These are phyloP conservation scores for Cytospora schulzeri DNA, from an alignment of 2,329 filamentous ascomycete genomes.

Conservation along the genomic window DNA sequence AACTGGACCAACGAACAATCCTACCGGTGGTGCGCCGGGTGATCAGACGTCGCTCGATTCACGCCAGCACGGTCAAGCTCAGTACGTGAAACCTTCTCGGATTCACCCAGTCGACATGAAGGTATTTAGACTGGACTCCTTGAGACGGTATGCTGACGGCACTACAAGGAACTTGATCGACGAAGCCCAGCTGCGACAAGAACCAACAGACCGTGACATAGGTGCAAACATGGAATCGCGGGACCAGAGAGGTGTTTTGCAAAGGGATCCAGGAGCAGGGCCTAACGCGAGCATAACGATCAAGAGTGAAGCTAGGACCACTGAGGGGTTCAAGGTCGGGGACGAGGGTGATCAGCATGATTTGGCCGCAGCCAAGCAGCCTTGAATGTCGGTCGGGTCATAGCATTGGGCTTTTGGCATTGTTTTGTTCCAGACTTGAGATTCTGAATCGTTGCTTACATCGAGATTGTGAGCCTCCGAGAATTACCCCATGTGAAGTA, in stretches of 20 bases:
- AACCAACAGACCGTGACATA: conserved; percentile 17
- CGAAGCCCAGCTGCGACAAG: conserved; percentile 15
- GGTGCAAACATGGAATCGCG: conserved; percentile 14
- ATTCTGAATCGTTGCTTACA: too few relatives aligned
- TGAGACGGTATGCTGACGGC: background rate
- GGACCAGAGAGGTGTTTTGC: conserved; percentile 1
- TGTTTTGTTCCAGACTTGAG: too few relatives aligned
- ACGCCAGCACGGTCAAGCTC: conserved; percentile 6
- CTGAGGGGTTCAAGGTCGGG: conserved; percentile 7
- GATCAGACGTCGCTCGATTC: background rate
- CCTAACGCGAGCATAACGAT: background rate
- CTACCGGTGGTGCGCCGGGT: background rate
- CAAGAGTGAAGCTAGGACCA: conserved; percentile 1
- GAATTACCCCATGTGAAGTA: too few relatives aligned
- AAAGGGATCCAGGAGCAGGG: background rate
- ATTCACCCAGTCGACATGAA: background rate
- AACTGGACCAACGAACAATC: conserved; percentile 3
- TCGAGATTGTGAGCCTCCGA: too few relatives aligned
- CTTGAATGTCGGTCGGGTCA: conserved; percentile 1
- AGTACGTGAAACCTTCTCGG: background rate
- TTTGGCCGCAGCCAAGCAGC: conserved; percentile 1
- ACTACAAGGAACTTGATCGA: conserved; percentile 9
- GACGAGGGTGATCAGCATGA: conserved; percentile 12
- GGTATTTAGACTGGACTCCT: background rate
- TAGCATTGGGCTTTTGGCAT: too few relatives aligned